phyloP scores from a whole-genome alignment of 2,329 filamentous ascomycete genomes.

The Penicillium sp. region DNA sequence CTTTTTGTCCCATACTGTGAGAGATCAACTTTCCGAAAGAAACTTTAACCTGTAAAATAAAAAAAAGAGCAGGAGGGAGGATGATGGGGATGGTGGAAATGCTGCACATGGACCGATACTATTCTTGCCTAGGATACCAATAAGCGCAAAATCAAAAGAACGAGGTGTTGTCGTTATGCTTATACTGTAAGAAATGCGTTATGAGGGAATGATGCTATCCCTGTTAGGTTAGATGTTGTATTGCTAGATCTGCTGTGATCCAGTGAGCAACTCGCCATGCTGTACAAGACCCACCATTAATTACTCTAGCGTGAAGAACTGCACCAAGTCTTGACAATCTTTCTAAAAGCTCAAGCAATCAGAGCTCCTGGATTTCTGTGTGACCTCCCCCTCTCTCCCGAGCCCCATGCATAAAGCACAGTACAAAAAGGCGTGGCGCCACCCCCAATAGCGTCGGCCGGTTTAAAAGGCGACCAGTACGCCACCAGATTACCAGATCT shows the following conservation, averaged over 20 bases:
- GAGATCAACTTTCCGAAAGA: neutral
- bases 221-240: too few relatives aligned
- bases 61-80: neutral
- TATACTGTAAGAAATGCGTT: too few relatives aligned
- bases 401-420: neutral
- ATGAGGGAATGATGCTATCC: too few relatives aligned
- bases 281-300: neutral
- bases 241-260: neutral
- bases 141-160: neutral
- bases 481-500: neutral
- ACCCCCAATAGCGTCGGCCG: too few relatives aligned
- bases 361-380: neutral
- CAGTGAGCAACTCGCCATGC: neutral
- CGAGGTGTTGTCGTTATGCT: too few relatives aligned
- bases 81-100: neutral
- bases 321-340: neutral
- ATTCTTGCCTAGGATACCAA: neutral
- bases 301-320: neutral
- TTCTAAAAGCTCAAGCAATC: neutral
- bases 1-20: neutral
- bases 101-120: neutral
- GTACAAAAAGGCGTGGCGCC: neutral
- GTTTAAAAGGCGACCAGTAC: neutral
- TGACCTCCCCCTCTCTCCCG: neutral
- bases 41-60: neutral